A percentile compares a stretch with the other conserved stretches of the same genome.
Conservation (phyloP, 1,284 basidiomycete species). For the Ceratobasidium sp. region DNA sequence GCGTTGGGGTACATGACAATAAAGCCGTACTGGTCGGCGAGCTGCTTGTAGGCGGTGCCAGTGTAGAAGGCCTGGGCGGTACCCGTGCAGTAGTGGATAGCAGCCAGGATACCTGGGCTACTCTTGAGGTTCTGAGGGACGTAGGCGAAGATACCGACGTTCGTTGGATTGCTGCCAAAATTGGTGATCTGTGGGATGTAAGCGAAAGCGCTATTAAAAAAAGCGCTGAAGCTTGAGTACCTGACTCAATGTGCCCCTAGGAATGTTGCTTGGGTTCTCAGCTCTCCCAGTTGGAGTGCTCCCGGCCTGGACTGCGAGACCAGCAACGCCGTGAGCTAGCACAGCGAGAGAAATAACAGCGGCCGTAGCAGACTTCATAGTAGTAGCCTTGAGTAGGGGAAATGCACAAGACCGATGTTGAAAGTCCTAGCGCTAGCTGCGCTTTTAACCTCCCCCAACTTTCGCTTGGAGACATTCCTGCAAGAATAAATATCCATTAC, state of each 20-base stretch:
- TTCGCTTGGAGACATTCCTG: not conserved
- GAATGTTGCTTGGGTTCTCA: not conserved
- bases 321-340: constrained; percentile 3
- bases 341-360: constrained; percentile 26
- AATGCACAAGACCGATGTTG: not conserved
- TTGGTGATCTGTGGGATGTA: constrained; percentile 44
- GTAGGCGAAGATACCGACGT: constrained; percentile 61
- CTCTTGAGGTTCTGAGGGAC: constrained; percentile 61
- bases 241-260: constrained; percentile 3
- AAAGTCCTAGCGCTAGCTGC: not conserved
- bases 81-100: constrained; percentile 67
- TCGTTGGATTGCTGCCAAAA: constrained; percentile 67
- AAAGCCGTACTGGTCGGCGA: constrained; percentile 64
- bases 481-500: constrained; percentile 11
- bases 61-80: constrained; percentile 67
- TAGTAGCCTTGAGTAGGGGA: not conserved
- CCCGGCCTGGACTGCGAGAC: constrained; percentile 20
- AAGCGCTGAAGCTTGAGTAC: not conserved
- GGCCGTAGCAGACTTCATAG: constrained; percentile 19
- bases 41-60: constrained; percentile 63
- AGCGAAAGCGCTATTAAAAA: not conserved
- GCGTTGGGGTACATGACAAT: constrained; percentile 62
- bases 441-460: constrained; percentile 10
- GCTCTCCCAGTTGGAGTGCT: not conserved
- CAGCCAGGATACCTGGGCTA: constrained; percentile 65